Evolutionary conservation across 2,329 filamentous ascomycete genomes (phyloP).

Genomic region (Cercospora sesami): DNA sequence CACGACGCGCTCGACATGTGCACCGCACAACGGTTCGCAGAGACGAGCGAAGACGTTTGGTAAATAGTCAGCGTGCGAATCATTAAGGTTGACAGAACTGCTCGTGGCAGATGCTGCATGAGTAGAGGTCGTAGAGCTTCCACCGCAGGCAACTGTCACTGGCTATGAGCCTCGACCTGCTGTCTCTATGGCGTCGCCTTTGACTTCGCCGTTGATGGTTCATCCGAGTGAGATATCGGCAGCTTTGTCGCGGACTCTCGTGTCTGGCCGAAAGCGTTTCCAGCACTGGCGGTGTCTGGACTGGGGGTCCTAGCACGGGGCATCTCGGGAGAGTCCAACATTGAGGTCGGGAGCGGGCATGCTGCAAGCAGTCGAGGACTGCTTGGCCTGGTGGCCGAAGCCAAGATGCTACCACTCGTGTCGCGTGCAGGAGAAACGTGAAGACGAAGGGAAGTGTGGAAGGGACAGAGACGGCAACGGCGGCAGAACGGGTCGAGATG

Average conservation of each 20-base stretch:
- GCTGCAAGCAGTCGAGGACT: background rate
- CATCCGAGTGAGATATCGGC: background rate
- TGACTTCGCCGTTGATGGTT: background rate
- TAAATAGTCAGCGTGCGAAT: background rate
- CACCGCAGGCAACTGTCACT: background rate
- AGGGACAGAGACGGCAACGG: background rate
- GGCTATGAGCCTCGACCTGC: background rate
- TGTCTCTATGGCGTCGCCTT: background rate
- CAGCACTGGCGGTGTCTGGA: background rate
- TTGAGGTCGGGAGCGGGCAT: background rate
- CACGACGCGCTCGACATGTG: background rate
- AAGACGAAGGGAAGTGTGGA: background rate
- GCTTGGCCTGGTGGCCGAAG: background rate
- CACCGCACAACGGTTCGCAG: background rate
- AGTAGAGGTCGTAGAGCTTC: background rate
- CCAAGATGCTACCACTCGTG: background rate
- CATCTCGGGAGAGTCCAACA: background rate
- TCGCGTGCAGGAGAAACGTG: background rate
- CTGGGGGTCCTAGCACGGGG: background rate
- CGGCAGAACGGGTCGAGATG: background rate
- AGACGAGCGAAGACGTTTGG: background rate
- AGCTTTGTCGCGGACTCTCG: background rate
- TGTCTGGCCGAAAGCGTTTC: background rate
- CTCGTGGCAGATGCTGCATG: background rate
- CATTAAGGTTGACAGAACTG: background rate